A percentile compares a stretch with the other conserved stretches of the same genome.
phyloP scores from a whole-genome alignment of 805 yeast genomes.

The Yamadazyma ubonensis region DNA sequence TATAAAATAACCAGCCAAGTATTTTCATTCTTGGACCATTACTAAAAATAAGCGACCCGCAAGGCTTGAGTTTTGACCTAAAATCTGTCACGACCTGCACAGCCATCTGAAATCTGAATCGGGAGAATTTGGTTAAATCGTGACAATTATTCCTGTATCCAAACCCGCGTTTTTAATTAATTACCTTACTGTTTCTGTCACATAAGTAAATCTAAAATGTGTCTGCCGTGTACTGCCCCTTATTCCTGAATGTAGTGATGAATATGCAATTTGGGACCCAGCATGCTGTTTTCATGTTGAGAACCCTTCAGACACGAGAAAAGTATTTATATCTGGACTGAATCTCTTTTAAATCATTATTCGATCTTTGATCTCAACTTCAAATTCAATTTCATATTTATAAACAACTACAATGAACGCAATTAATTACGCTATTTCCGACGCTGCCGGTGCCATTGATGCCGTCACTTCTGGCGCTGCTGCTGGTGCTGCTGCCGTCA shows the following conservation, averaged over 20 bases:
- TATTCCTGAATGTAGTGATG: conserved; percentile 1
- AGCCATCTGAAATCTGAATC: not conserved
- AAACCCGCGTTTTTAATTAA: not conserved
- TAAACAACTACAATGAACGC: conserved; percentile 27
- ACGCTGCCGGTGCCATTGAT: conserved; percentile 6
- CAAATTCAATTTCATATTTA: not conserved
- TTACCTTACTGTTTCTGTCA: conserved; percentile 5
- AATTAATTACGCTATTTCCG: conserved; percentile 27
- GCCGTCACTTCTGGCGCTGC: conserved; percentile 9
- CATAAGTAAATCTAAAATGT: not conserved
- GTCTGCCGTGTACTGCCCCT: conserved; percentile 6
- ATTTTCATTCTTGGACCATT: conserved; percentile 1
- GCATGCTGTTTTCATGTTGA: conserved; percentile 13
- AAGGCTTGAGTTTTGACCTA: not conserved
- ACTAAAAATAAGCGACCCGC: not conserved
- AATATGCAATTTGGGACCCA: conserved; percentile 6
- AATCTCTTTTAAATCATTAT: not conserved
- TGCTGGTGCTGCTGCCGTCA: conserved; percentile 12
- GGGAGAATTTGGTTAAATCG: not conserved
- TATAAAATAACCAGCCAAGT: not conserved
- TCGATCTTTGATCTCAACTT: not conserved
- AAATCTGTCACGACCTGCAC: conserved; percentile 1
- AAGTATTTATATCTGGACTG: not conserved
- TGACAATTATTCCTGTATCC: conserved; percentile 4
- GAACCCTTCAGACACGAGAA: conserved; percentile 12